Evolutionary conservation across 495 filamentous ascomycete genomes (phyloP), one percentile per base, ranked within the genome.

Genomic region (Cladorrhinum samala): DNA sequence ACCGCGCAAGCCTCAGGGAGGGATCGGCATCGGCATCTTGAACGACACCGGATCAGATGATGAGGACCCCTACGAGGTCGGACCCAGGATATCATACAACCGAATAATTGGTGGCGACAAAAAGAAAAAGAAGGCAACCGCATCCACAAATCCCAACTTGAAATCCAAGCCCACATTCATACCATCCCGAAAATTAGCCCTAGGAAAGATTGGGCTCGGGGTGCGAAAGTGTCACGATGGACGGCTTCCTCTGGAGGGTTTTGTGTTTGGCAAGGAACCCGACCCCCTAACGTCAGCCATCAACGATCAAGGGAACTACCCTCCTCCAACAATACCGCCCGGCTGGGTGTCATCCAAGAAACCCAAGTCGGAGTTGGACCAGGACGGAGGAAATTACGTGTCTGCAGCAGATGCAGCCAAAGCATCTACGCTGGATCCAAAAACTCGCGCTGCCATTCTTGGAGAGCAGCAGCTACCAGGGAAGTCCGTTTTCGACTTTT

Each of bases 41-140:
- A 98, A 97, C 61, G 93, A 97, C 54, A 95, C 84, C 16, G 92
- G 90, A 2, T 96, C 93, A n/a, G 93, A 97, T 60, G 91, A 97
- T 50, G 93, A 96, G 62, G 94, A 97, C 61, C 88, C 88, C 0
- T 97, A 96, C 69, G 88, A 88, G 42, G 80, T 97, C 18, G 91
- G 93, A 0, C 93, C 93, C 7, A 83, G 83, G 61, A 91, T 95
- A 64, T 88, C 86, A n/a, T 96, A 95, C 66, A 95, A 89, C 59
- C 77, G 83, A 44, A 78, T 83, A 3, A 84, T 97, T 62, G 91
- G 88, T 23, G 86, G 86, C 2, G 87, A 91, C 46, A 94, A 89
- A 65, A 92, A 90, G 74, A 88, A 88, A 59, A 89, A 86, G 60
- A 87, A 83, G 52, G 72, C 64, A 1, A 67, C 67, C 9, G 75